phyloP scores from a whole-genome alignment of 352 stramenopile species.

The Phytophthora rubi region DNA sequence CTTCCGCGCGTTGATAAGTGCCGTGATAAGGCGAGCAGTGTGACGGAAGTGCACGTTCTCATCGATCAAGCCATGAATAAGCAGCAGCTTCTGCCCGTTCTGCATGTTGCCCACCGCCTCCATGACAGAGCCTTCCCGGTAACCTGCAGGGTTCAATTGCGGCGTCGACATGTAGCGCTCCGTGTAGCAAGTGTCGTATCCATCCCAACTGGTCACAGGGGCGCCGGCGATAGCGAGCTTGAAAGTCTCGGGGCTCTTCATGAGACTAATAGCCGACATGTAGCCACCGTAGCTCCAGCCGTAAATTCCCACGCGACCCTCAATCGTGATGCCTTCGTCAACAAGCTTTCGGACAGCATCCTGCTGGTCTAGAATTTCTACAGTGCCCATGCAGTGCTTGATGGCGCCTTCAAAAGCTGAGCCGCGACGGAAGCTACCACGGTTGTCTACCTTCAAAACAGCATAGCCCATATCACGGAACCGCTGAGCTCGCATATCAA shows the following conservation, averaged over 20 bases:
- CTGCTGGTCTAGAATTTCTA: slow-evolving; percentile 90
- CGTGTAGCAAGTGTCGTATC: slow-evolving; percentile 99
- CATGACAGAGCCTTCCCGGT: slow-evolving; percentile 92
- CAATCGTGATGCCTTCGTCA: slow-evolving; percentile 87
- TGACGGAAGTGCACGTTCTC: slow-evolving; percentile 99
- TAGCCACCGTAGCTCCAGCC: slow-evolving; percentile 99
- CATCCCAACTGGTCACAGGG: slow-evolving; percentile 97
- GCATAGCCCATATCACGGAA: slow-evolving; percentile 94
- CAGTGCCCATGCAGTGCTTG: slow-evolving; percentile 92
- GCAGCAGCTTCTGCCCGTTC: slow-evolving; percentile 89
- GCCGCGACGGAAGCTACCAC: slow-evolving; percentile 92
- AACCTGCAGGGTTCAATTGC: slow-evolving; percentile 92
- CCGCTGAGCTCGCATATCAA: slow-evolving; percentile 94
- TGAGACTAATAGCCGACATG: slow-evolving; percentile 96
- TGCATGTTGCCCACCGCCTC: slow-evolving; percentile 93
- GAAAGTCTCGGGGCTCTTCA: slow-evolving; percentile 96
- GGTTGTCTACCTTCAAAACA: slow-evolving; percentile 97
- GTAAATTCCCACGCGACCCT: slow-evolving; percentile 93
- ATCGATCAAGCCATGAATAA: slow-evolving; percentile 97
- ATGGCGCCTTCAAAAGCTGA: slow-evolving; percentile 94
- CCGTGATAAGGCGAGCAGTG: slow-evolving; percentile 96
- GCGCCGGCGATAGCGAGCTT: slow-evolving; percentile 95
- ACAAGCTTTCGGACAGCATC: slow-evolving; percentile 85
- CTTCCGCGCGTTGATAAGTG: slow-evolving; percentile 94
- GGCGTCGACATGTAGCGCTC: slow-evolving; percentile 97